Evolutionary conservation across 2,329 filamentous ascomycete genomes (phyloP).

Genomic region (Fusarium sp.): DNA sequence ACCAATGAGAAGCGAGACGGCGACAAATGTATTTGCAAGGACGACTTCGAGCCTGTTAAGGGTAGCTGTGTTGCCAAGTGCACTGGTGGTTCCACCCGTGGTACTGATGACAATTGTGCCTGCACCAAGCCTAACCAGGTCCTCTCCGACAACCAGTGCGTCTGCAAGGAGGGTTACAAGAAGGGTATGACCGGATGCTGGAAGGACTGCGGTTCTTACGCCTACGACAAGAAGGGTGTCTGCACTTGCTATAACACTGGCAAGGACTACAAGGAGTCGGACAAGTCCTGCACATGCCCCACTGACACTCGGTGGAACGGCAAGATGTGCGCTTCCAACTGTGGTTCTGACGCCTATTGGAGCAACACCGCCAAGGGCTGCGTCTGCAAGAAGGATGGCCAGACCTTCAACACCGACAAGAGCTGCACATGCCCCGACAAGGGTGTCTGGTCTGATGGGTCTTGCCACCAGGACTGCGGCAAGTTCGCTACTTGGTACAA

Average conservation of each 20-base stretch:
- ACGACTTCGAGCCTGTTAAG: not conserved
- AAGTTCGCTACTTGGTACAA: constrained; percentile 10
- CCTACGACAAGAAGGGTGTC: not conserved
- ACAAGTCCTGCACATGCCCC: not conserved
- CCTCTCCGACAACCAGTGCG: not conserved
- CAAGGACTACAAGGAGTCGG: not conserved
- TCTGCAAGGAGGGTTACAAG: not conserved
- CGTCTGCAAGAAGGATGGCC: not conserved
- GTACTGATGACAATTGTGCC: not conserved
- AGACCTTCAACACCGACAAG: not conserved
- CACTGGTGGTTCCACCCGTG: not conserved
- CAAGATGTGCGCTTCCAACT: not conserved
- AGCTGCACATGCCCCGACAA: not conserved
- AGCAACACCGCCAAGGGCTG: not conserved
- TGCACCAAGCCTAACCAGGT: not conserved
- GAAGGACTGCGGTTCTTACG: not conserved
- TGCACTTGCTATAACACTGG: not conserved
- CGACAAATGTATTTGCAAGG: not conserved
- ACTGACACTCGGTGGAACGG: not conserved
- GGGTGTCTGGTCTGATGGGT: constrained; percentile 7
- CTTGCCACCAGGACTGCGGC: constrained; percentile 11
- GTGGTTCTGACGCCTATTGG: not conserved
- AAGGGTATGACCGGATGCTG: not conserved
- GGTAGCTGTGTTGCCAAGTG: not conserved
- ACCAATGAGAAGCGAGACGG: too few species aligned